Evolutionary conservation across 1,284 basidiomycete genomes (phyloP).

Genomic region (Sanghuangporus sanghuang): DNA sequence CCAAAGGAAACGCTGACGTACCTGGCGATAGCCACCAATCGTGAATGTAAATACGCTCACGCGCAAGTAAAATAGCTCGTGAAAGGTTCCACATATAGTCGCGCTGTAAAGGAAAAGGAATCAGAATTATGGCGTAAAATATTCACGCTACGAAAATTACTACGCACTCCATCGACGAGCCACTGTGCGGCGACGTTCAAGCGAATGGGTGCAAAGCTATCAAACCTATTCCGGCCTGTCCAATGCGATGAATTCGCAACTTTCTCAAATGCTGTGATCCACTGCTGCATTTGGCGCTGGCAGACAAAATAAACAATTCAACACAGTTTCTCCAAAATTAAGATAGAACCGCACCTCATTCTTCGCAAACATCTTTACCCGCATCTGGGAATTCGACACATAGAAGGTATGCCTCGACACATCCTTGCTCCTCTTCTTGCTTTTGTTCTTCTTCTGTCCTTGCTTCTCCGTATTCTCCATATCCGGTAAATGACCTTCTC

Average conservation of each 20-base stretch:
- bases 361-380: constrained; percentile 82
- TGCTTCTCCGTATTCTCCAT: constrained; percentile 16
- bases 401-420: constrained; percentile 93
- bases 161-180: constrained; percentile 90
- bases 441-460: constrained; percentile 34
- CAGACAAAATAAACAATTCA: background rate
- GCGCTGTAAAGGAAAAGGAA: constrained; percentile 42
- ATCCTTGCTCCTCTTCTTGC: constrained; percentile 42
- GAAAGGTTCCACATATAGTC: constrained; percentile 99
- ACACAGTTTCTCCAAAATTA: background rate
- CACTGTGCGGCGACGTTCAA: constrained; percentile 94
- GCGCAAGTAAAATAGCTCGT: constrained; percentile 86
- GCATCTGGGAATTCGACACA: constrained; percentile 87
- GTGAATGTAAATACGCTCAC: constrained; percentile 88
- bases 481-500: constrained; percentile 18
- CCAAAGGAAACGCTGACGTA: constrained; percentile 26
- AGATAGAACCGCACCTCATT: constrained; percentile 57
- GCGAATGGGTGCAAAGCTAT: constrained; percentile 91
- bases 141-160: constrained; percentile 25
- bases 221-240: constrained; percentile 81
- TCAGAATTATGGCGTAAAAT: constrained; percentile 1
- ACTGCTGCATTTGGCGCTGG: constrained; percentile 95
- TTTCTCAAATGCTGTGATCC: constrained; percentile 89
- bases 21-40: constrained; percentile 95
- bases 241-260: constrained; percentile 78